phyloP scores from a whole-genome alignment of 2,329 filamentous ascomycete species.

The Fusarium camptoceras region DNA sequence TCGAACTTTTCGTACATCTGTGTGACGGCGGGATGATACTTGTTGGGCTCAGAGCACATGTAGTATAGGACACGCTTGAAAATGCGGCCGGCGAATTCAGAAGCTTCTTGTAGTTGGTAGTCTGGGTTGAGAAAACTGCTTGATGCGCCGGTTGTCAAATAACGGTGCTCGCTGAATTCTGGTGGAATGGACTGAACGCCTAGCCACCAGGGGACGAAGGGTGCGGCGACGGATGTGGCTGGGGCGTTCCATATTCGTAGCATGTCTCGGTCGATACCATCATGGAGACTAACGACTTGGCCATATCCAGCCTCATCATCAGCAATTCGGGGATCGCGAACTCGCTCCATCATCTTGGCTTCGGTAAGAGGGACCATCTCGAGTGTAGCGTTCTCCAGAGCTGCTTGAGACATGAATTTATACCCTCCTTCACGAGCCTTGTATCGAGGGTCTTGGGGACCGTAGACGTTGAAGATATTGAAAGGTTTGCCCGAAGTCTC shows the following conservation, averaged over 20 bases:
- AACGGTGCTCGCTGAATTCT: slow-evolving; percentile 39
- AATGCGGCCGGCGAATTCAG: slow-evolving; percentile 37
- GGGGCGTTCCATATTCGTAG: slow-evolving; percentile 42
- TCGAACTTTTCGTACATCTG: slow-evolving; percentile 31
- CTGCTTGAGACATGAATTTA: slow-evolving; percentile 43
- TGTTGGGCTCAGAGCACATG: slow-evolving; percentile 39
- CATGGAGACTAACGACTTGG: slow-evolving; percentile 34
- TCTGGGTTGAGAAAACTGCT: slow-evolving; percentile 44
- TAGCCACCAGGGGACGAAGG: slow-evolving; percentile 43
- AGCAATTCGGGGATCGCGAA: slow-evolving; percentile 38
- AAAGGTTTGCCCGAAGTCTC: slow-evolving; percentile 33
- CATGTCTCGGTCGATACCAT: slow-evolving; percentile 32
- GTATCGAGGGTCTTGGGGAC: slow-evolving; percentile 37
- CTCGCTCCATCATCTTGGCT: slow-evolving; percentile 40
- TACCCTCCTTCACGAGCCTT: slow-evolving; percentile 43
- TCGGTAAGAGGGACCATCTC: slow-evolving; percentile 40
- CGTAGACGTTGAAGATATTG: slow-evolving; percentile 42
- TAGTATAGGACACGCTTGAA: slow-evolving; percentile 42
- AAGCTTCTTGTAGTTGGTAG: slow-evolving; percentile 41
- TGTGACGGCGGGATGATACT: slow-evolving; percentile 34
- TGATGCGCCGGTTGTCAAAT: slow-evolving; percentile 39
- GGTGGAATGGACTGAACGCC: slow-evolving; percentile 37
- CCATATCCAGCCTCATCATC: slow-evolving; percentile 43
- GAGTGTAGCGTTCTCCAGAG: slow-evolving; percentile 36
- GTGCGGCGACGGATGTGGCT: slow-evolving; percentile 31